Percentiles rank a stretch among this genome's conserved stretches.
These are phyloP conservation scores for Mediolabrus comicus DNA, from an alignment of 108 stramenopile genomes.

Conservation along the genomic window DNA sequence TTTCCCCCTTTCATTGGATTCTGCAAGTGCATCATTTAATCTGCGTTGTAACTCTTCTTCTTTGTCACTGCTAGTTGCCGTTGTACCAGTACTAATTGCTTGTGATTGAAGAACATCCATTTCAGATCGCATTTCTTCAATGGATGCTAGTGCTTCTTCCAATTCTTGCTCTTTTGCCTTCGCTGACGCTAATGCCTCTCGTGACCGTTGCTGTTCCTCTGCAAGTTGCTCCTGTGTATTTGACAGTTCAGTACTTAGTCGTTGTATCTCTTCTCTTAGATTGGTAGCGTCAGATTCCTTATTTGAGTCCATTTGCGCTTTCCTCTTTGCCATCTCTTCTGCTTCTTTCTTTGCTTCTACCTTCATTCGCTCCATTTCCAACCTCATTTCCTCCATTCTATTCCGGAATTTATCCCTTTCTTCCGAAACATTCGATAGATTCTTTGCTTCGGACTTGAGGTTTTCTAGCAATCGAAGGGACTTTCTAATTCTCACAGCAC, in stretches of 20 bases:
- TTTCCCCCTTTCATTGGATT: constrained; percentile 13
- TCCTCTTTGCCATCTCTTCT: constrained; percentile 31
- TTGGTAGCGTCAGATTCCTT: constrained; percentile 3
- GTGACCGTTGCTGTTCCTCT: constrained; percentile 17
- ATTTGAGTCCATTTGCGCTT: constrained; percentile 20
- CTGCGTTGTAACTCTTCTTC: constrained; percentile 6
- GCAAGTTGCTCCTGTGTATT: constrained; percentile 8
- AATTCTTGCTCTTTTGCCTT: constrained; percentile 10
- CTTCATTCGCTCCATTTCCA: constrained; percentile 41
- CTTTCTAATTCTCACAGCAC: constrained; percentile 24
- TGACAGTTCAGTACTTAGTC: constrained; percentile 15
- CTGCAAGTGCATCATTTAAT: constrained; percentile 34
- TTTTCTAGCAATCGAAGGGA: constrained; percentile 19
- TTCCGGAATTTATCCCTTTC: constrained; percentile 41
- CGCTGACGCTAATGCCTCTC: neutral
- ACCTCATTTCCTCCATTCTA: constrained; percentile 49
- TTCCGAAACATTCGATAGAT: constrained; percentile 38
- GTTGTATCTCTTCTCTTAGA: constrained; percentile 15
- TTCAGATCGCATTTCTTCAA: constrained; percentile 5
- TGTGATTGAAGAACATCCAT: neutral
- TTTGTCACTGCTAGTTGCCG: neutral
- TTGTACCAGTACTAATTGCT: neutral
- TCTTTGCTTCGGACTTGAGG: constrained; percentile 37
- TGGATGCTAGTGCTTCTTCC: constrained; percentile 4
- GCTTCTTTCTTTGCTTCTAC: constrained; percentile 38